Percentiles rank a stretch among this genome's conserved stretches.
Conservation (phyloP, 202 grass and related monocot genomes). For the Cymbopogon flexuosus region DNA sequence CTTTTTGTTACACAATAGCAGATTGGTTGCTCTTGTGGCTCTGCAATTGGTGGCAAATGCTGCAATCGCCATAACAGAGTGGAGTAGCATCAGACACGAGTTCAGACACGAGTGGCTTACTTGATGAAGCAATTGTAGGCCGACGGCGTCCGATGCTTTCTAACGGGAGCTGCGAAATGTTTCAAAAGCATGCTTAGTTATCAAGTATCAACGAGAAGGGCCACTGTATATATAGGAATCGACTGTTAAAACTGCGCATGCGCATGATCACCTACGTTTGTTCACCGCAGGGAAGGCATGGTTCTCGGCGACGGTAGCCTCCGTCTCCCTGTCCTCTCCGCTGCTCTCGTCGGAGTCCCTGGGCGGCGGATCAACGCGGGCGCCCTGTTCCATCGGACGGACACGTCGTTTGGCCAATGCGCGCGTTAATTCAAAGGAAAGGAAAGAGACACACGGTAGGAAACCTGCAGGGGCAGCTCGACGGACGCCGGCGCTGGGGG, state of each 20-base stretch:
- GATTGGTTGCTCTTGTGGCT: not conserved
- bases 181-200: not conserved
- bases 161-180: constrained; percentile 58
- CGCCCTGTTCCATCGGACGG: constrained; percentile 27
- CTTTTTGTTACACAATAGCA: no score
- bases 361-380: constrained; percentile 14
- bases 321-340: constrained; percentile 27
- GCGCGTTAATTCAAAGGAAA: not conserved
- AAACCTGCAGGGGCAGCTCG: constrained; percentile 46
- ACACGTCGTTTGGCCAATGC: not conserved
- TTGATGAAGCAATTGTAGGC: constrained; percentile 90
- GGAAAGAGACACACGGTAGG: not conserved
- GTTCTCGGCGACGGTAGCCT: not conserved
- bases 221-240: not conserved
- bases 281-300: constrained; percentile 29
- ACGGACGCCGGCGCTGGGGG: not conserved
- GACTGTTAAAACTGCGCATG: not conserved
- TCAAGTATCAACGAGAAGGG: not conserved
- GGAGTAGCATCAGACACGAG: not conserved
- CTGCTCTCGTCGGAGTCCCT: constrained; percentile 42
- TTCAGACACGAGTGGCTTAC: constrained; percentile 25
- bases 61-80: not conserved
- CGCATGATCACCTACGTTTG: constrained; percentile 41
- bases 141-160: constrained; percentile 68
- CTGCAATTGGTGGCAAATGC: not conserved